Conservation (phyloP, 768 basidiomycete genomes). For the Auricularia sp. region DNA sequence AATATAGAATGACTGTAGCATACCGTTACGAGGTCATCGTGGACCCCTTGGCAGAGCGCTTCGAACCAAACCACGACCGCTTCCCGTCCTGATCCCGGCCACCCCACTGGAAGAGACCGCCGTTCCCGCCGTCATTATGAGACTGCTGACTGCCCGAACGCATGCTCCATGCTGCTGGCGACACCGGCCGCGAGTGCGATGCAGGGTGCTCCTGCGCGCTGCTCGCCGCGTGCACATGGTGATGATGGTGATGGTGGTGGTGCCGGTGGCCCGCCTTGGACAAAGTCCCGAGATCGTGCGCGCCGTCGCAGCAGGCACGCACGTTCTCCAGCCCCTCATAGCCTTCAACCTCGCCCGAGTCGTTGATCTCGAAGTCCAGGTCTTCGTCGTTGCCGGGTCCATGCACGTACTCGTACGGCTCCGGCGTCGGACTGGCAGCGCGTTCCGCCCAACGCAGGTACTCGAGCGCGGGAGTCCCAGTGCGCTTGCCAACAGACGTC, state of each 20-base stretch:
- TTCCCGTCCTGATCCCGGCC: slow-evolving; percentile 16
- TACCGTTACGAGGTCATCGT: neutral
- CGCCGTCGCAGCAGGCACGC: slow-evolving; percentile 80
- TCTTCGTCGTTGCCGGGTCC: slow-evolving; percentile 44
- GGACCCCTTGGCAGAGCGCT: slow-evolving; percentile 3
- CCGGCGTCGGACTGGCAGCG: slow-evolving; percentile 60
- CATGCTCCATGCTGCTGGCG: slow-evolving; percentile 72
- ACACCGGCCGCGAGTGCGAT: slow-evolving; percentile 44
- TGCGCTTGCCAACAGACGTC: slow-evolving; percentile 74
- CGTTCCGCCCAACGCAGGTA: slow-evolving; percentile 78
- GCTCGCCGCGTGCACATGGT: slow-evolving; percentile 37
- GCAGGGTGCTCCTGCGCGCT: slow-evolving; percentile 32
- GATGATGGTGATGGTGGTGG: slow-evolving; percentile 36
- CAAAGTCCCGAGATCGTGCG: slow-evolving; percentile 61
- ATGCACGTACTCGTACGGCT: slow-evolving; percentile 21
- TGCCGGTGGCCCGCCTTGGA: slow-evolving; percentile 27
- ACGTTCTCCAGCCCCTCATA: slow-evolving; percentile 95
- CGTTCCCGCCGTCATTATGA: slow-evolving; percentile 32
- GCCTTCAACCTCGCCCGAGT: slow-evolving; percentile 58
- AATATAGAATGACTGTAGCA: neutral
- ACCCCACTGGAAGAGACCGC: neutral
- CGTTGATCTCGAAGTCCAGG: slow-evolving; percentile 77
- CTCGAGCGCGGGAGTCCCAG: slow-evolving; percentile 85
- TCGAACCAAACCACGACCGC: slow-evolving; percentile 10
- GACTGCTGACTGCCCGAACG: slow-evolving; percentile 72